Percentiles rank a stretch among this genome's conserved stretches.
phyloP scores from a whole-genome alignment of 805 yeast species.

The Candida qinlingensis region DNA sequence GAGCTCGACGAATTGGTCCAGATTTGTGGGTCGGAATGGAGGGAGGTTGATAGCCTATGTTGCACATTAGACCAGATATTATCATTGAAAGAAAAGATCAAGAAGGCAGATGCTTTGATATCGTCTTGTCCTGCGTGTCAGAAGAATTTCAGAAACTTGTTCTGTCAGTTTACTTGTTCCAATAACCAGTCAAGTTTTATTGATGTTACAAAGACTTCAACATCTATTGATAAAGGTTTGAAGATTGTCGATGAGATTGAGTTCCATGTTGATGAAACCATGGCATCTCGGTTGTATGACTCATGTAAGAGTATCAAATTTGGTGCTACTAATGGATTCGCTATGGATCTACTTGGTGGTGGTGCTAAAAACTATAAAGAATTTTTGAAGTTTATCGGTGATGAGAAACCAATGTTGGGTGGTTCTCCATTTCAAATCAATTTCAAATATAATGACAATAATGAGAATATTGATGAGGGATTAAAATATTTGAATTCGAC shows the following conservation, averaged over 20 bases:
- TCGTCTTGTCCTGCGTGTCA: slow-evolving; percentile 93
- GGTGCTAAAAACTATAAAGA: slow-evolving; percentile 74
- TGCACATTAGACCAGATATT: slow-evolving; percentile 63
- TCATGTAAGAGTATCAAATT: slow-evolving; percentile 89
- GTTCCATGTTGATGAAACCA: slow-evolving; percentile 49
- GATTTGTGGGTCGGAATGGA: slow-evolving; percentile 74
- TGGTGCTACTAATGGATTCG: slow-evolving; percentile 91
- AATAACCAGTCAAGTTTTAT: slow-evolving; percentile 75
- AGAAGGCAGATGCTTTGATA: slow-evolving; percentile 73
- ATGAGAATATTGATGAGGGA: slow-evolving; percentile 11
- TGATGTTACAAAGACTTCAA: slow-evolving; percentile 50
- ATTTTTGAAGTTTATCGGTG: slow-evolving; percentile 87
- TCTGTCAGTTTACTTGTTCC: slow-evolving; percentile 88
- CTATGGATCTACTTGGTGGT: slow-evolving; percentile 97
- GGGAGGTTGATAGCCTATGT: slow-evolving; percentile 46
- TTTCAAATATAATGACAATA: slow-evolving; percentile 47
- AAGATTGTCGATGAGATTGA: slow-evolving; percentile 68
- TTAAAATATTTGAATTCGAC: slow-evolving; percentile 18
- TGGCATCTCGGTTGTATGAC: slow-evolving; percentile 65
- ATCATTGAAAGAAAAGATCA: slow-evolving; percentile 50
- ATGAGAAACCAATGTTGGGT: slow-evolving; percentile 87
- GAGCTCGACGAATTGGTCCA: slow-evolving; percentile 43
- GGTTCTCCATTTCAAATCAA: slow-evolving; percentile 96
- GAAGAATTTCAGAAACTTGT: slow-evolving; percentile 76
- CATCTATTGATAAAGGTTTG: slow-evolving; percentile 41